Percentiles rank a stretch among this genome's conserved stretches.
Evolutionary conservation across 2,329 filamentous ascomycete genomes (phyloP).

Genomic region (Dactylellina leptospora): DNA sequence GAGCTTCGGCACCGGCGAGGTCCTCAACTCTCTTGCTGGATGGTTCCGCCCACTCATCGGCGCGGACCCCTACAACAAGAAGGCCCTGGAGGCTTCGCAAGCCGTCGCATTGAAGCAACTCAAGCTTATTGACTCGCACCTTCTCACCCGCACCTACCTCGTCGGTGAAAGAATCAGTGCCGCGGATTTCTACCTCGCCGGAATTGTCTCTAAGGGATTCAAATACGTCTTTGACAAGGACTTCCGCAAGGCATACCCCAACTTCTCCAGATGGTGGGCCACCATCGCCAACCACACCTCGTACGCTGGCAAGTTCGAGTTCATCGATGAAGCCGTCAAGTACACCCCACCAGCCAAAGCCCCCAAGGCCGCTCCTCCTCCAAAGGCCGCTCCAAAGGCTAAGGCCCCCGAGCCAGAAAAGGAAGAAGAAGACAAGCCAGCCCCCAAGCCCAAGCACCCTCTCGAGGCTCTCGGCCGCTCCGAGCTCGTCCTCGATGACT

Average conservation of each 20-base stretch:
- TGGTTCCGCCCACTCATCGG: slow-evolving; percentile 91
- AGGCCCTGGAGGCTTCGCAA: slow-evolving; percentile 81
- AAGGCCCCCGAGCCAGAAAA: slow-evolving; percentile 62
- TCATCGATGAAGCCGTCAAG: slow-evolving; percentile 82
- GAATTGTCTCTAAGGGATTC: slow-evolving; percentile 85
- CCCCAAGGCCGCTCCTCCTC: slow-evolving; percentile 66
- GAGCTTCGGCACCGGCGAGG: slow-evolving; percentile 92
- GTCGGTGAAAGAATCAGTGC: slow-evolving; percentile 97
- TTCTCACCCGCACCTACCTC: slow-evolving; percentile 92
- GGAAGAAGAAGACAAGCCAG: slow-evolving; percentile 67
- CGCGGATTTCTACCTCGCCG: slow-evolving; percentile 86
- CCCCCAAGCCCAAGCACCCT: slow-evolving; percentile 96
- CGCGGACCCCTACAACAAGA: slow-evolving; percentile 93
- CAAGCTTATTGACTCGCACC: slow-evolving; percentile 81
- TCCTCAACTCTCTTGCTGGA: slow-evolving; percentile 75
- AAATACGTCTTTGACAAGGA: slow-evolving; percentile 92
- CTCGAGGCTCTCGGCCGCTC: slow-evolving; percentile 83
- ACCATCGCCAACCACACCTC: slow-evolving; percentile 92
- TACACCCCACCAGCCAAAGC: slow-evolving; percentile 69
- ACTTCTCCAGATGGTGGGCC: slow-evolving; percentile 90
- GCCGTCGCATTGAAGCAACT: slow-evolving; percentile 75
- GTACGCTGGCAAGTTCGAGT: slow-evolving; percentile 77
- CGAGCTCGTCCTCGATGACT: slow-evolving; percentile 88
- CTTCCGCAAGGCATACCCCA: slow-evolving; percentile 84
- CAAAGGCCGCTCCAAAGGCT: slow-evolving; percentile 61